Percentiles rank a stretch among this genome's conserved stretches.
Evolutionary conservation across 148 eudicot genomes (phyloP).

Genomic region (Rhododendron griersonianum): DNA sequence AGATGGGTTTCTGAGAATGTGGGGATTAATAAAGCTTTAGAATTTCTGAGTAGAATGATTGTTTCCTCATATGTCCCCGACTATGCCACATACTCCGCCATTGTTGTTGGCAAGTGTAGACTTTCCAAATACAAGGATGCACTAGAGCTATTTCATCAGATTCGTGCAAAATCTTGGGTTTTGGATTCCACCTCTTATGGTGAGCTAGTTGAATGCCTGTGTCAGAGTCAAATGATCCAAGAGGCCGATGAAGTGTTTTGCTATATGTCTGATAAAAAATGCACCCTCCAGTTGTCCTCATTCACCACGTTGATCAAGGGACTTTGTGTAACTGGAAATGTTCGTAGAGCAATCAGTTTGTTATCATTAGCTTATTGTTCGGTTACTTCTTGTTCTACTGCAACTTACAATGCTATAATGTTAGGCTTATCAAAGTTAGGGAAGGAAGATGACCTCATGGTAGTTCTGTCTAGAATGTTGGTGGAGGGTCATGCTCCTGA

Average conservation of each 20-base stretch:
- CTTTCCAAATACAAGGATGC: constrained; percentile 30
- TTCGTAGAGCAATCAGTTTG: constrained; percentile 21
- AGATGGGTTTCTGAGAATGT: constrained; percentile 37
- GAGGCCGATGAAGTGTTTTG: constrained; percentile 34
- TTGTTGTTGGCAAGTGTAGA: constrained; percentile 55
- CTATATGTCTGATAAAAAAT: constrained; percentile 32
- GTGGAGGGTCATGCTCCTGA: constrained; percentile 36
- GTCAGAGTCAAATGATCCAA: constrained; percentile 22
- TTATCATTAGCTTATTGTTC: constrained; percentile 19
- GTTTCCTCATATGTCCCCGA: constrained; percentile 41
- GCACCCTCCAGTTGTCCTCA: constrained; percentile 25
- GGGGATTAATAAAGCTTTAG: constrained; percentile 27
- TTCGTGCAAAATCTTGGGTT: constrained; percentile 33
- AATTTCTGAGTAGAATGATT: constrained; percentile 58
- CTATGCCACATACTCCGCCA: constrained; percentile 56
- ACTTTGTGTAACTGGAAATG: constrained; percentile 29
- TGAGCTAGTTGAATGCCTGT: constrained; percentile 32
- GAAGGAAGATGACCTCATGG: constrained; percentile 16
- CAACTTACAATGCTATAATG: constrained; percentile 36
- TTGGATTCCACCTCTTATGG: constrained; percentile 35
- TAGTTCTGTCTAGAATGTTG: constrained; percentile 31
- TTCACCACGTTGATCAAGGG: constrained; percentile 25
- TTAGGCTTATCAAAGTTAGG: constrained; percentile 29
- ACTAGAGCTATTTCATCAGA: constrained; percentile 36
- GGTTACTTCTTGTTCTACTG: constrained; percentile 24